Evolutionary conservation across 2,329 filamentous ascomycete genomes (phyloP).

Genomic region (Byssoonygena ceratinophila): DNA sequence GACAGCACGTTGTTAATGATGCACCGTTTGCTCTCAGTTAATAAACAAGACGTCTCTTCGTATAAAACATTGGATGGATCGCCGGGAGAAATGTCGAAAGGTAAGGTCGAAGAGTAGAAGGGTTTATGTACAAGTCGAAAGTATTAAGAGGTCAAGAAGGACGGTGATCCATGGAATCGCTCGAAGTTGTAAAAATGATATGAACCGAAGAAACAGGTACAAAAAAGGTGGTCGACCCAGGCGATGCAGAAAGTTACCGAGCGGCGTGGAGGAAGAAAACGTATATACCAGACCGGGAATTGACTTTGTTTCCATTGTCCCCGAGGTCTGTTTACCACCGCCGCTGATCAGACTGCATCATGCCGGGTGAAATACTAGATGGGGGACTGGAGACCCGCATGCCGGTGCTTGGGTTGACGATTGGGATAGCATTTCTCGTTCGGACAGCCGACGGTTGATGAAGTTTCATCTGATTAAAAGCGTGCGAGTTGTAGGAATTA

Average conservation of each 20-base stretch:
- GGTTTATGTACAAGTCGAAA: constrained; percentile 11
- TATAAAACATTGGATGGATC: constrained; percentile 13
- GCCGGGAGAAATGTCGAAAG: background rate
- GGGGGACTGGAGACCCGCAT: constrained; percentile 81
- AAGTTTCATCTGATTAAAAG: constrained; percentile 62
- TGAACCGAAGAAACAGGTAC: constrained; percentile 9
- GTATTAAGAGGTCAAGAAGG: constrained; percentile 4
- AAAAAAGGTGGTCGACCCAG: constrained; percentile 14
- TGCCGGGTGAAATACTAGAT: constrained; percentile 55
- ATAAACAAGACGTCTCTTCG: constrained; percentile 12
- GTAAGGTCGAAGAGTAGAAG: background rate
- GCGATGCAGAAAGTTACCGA: constrained; percentile 12
- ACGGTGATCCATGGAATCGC: constrained; percentile 12
- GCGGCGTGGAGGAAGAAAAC: constrained; percentile 8
- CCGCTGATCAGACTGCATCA: constrained; percentile 46
- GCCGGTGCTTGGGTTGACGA: constrained; percentile 90
- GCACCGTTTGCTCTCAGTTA: constrained; percentile 12
- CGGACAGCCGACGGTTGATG: constrained; percentile 86
- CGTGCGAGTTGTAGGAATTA: constrained; percentile 53
- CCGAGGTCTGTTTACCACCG: constrained; percentile 31
- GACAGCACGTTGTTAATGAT: constrained; percentile 4
- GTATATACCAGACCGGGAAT: constrained; percentile 5
- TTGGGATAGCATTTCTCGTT: constrained; percentile 88
- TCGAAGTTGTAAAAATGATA: constrained; percentile 8
- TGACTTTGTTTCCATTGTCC: constrained; percentile 11